Base-by-base conservation (phyloP, 1,139 yeast genomes). In the Suhomyces chickasaworum region DNA sequence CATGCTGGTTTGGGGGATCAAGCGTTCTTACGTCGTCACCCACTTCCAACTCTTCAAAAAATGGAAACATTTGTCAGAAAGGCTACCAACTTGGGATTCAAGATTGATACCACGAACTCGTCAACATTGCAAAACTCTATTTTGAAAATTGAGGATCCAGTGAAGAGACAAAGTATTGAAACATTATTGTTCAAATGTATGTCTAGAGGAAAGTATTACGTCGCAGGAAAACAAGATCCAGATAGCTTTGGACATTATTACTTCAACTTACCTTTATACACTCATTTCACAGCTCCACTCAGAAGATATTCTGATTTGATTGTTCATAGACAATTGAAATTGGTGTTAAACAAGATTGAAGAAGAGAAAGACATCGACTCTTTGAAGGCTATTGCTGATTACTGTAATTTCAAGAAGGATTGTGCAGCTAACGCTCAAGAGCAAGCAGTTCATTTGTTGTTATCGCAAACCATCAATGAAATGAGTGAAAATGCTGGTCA, bases 401-500 rank as follows among this genome's bases (percentile, higher is more conserved):
- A 89, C 64, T 91, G 97, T 69, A 90, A 90, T 58, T 91, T 93
- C 75, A 90, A 91, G 67, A 89, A 90, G 65, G 98, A 93, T 61
- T 91, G 97, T 65, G 95, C 98, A 1, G 84, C 83, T 52, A 83
- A 81, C 56, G 97, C 97, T 1, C 98, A 93, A 68, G 96, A 89
- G 56, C 99, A 93, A 67, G 93, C 97, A 7, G 82, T 91, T 46
- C 99, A 93, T 64, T 75, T 93, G 55, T 74, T 86, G 48, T 73
- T 91, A 44, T 88, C 96, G 44, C 95, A 90, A 64, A 84, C 90
- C 1, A 86, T 93, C 48, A 87, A 86, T 61, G 88, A 84, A 41
- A 79, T 88, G 76, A 81, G 95, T 52, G 81, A 80, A 48, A 73
- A 78, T 27, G 83, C 93, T 7, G 95, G 95, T 1, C 97, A 90